Conservation (phyloP, 2,329 filamentous ascomycete species). For the Cladosporium colombiae region DNA sequence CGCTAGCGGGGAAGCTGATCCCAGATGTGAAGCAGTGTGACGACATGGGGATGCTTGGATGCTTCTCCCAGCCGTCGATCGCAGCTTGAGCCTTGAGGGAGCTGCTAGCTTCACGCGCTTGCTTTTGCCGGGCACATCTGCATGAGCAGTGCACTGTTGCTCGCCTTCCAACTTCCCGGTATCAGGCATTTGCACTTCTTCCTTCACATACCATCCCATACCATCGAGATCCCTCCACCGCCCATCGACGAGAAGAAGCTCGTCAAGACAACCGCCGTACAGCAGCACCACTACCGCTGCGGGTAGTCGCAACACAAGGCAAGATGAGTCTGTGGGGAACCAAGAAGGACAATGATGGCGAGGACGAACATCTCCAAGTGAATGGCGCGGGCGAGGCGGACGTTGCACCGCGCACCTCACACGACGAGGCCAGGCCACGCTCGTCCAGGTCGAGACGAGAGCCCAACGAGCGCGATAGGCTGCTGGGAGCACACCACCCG, state of each 20-base stretch:
- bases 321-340: constrained; percentile 8
- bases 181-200: neutral
- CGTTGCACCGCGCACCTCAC: neutral
- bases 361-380: neutral
- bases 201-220: neutral
- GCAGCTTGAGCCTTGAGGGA: neutral
- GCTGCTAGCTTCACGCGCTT: constrained; percentile 9
- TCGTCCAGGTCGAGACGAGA: constrained; percentile 39
- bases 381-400: neutral
- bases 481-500: constrained; percentile 62
- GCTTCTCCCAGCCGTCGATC: neutral
- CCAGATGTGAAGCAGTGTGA: neutral
- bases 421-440: neutral
- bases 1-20: neutral
- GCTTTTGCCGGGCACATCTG: constrained; percentile 6
- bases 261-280: neutral
- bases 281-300: too few relatives aligned
- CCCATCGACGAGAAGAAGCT: neutral
- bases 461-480: constrained; percentile 62
- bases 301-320: neutral
- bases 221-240: neutral
- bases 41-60: neutral
- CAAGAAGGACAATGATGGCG: constrained; percentile 7
- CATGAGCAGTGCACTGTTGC: constrained; percentile 1
- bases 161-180: neutral